Conservation (phyloP, 2,329 filamentous ascomycete genomes). For the Cladosporium sp. region DNA sequence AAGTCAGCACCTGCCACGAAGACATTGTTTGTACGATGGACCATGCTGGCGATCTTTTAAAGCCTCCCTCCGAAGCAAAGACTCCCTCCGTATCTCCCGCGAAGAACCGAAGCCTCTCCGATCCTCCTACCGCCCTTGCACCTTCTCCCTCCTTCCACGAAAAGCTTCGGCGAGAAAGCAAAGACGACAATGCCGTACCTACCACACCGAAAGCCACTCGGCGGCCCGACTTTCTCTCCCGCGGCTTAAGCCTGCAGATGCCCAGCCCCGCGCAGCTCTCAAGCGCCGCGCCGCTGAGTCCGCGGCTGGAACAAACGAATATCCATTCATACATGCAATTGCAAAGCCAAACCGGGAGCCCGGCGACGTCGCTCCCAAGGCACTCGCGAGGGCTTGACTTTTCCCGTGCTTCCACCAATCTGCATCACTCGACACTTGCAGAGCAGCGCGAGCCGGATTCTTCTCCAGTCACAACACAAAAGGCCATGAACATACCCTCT, state of each 20-base stretch:
- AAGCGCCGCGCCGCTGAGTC: slow-evolving; percentile 15
- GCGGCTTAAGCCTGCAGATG: slow-evolving; percentile 66
- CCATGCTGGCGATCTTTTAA: not conserved
- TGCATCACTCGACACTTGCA: slow-evolving; percentile 91
- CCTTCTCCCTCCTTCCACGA: slow-evolving; percentile 42
- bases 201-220: slow-evolving; percentile 56
- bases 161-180: slow-evolving; percentile 27
- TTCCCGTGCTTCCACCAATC: slow-evolving; percentile 82
- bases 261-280: slow-evolving; percentile 36
- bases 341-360: slow-evolving; percentile 39
- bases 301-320: slow-evolving; percentile 34
- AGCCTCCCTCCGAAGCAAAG: not conserved
- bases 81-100: slow-evolving; percentile 11
- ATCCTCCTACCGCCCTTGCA: slow-evolving; percentile 33
- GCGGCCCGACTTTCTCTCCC: slow-evolving; percentile 55
- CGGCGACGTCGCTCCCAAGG: slow-evolving; percentile 79
- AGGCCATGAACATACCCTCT: slow-evolving; percentile 55
- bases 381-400: slow-evolving; percentile 89
- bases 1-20: not conserved
- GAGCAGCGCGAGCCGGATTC: slow-evolving; percentile 84
- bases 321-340: slow-evolving; percentile 32
- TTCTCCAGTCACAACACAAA: slow-evolving; percentile 74
- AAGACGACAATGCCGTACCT: slow-evolving; percentile 40
- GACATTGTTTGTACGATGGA: not conserved
- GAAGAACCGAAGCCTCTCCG: slow-evolving; percentile 41